Evolutionary conservation across 176 grass and related monocot genomes (phyloP).

Genomic region (Pontederia crassipes): DNA sequence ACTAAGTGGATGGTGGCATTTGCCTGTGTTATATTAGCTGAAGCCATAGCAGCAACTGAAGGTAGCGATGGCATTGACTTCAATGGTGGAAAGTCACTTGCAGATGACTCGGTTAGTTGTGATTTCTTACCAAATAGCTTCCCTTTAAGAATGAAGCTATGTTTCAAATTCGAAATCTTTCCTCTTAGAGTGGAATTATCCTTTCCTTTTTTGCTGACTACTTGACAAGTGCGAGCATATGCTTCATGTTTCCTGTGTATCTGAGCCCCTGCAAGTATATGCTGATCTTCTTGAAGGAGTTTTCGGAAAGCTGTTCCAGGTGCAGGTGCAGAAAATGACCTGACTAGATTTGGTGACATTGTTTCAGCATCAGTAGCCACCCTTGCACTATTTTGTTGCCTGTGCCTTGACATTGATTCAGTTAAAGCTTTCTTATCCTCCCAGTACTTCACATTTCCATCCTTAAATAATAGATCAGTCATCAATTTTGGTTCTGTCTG

Average conservation of each 20-base stretch:
- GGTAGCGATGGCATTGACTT: constrained; percentile 19
- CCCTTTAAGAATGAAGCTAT: constrained; percentile 30
- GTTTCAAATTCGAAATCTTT: constrained; percentile 36
- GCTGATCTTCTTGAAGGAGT: constrained; percentile 29
- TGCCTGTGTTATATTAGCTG: constrained; percentile 30
- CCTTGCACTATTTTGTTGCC: not conserved
- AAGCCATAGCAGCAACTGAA: constrained; percentile 5
- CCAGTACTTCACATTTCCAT: constrained; percentile 3
- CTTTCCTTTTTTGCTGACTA: constrained; percentile 18
- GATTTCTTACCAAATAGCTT: constrained; percentile 36
- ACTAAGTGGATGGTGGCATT: not conserved
- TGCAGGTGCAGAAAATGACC: constrained; percentile 67
- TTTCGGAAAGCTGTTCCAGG: constrained; percentile 22
- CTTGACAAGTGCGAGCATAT: constrained; percentile 15
- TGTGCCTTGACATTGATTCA: constrained; percentile 12
- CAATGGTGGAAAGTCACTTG: constrained; percentile 20
- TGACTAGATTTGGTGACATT: constrained; percentile 27
- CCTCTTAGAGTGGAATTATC: constrained; percentile 39
- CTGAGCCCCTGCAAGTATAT: constrained; percentile 10
- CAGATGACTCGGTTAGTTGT: constrained; percentile 16
- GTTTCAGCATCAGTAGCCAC: not conserved
- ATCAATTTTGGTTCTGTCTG: constrained; percentile 32
- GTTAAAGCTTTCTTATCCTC: constrained; percentile 17
- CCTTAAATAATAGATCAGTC: constrained; percentile 28
- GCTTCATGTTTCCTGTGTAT: constrained; percentile 16